Conservation (phyloP, 225 moss, liverwort and hornwort species). For the Lunularia cruciata region DNA sequence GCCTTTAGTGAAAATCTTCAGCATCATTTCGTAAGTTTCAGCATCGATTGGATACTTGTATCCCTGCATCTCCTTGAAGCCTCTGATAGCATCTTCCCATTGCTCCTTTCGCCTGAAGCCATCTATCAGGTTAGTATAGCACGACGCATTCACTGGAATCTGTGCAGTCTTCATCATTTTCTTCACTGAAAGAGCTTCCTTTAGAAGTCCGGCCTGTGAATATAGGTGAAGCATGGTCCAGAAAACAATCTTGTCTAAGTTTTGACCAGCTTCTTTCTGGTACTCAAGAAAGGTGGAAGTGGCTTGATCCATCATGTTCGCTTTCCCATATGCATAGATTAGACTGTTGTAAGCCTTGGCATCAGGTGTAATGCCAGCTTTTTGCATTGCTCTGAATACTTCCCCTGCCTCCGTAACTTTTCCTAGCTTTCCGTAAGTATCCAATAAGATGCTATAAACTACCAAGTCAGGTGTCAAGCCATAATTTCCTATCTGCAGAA, state of each 20-base stretch:
- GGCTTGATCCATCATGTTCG: constrained; percentile 48
- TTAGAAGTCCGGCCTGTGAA: constrained; percentile 31
- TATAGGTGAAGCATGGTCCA: constrained; percentile 54
- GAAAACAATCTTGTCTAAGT: constrained; percentile 41
- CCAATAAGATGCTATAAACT: constrained; percentile 44
- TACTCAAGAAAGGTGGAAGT: constrained; percentile 38
- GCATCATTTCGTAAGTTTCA: constrained; percentile 34
- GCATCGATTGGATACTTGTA: constrained; percentile 45
- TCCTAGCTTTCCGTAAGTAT: constrained; percentile 49
- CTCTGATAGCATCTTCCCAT: constrained; percentile 47
- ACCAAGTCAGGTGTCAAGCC: constrained; percentile 41
- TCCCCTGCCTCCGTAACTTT: constrained; percentile 36
- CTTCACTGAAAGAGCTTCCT: constrained; percentile 46
- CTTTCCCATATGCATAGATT: constrained; percentile 39
- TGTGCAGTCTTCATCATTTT: constrained; percentile 45
- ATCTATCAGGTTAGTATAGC: constrained; percentile 45
- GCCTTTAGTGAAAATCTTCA: constrained; percentile 47
- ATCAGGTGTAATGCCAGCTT: constrained; percentile 44
- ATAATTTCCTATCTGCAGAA: constrained; percentile 33
- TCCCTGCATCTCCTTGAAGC: constrained; percentile 55
- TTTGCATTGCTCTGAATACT: constrained; percentile 49
- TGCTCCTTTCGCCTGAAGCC: constrained; percentile 43
- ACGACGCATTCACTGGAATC: constrained; percentile 41
- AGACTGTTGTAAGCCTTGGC: constrained; percentile 48
- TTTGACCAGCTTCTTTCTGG: constrained; percentile 28